A percentile compares a stretch with the other conserved stretches of the same genome.
These are phyloP conservation scores for Urtica urens DNA, from an alignment of 306 rosid species.

Conservation along the genomic window DNA sequence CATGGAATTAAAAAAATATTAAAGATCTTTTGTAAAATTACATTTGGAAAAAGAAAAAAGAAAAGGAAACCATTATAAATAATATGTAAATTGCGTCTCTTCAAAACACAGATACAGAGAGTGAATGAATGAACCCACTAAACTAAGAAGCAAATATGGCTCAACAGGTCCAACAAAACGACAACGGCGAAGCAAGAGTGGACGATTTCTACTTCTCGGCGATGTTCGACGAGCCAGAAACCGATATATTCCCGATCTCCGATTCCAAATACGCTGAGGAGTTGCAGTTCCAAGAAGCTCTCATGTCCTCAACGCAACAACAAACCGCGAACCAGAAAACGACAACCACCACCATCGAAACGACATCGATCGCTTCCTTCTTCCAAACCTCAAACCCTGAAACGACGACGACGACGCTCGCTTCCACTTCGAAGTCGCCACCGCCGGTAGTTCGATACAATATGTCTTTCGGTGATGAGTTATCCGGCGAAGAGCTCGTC, in stretches of 20 bases:
- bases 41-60: no score
- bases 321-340: conserved; percentile 1
- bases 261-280: conserved; percentile 31
- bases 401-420: background rate
- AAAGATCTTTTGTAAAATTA: no score
- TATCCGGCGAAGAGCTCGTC: background rate
- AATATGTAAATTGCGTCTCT: no score
- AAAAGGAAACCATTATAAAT: no score
- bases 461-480: background rate
- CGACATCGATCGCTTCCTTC: background rate
- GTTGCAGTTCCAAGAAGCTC: conserved; percentile 39
- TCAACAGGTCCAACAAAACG: no score
- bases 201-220: conserved; percentile 32
- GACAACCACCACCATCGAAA: background rate
- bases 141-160: no score
- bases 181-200: background rate
- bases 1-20: no score
- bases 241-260: background rate
- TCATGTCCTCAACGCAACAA: conserved; percentile 17
- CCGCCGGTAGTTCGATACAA: no score
- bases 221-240: conserved; percentile 10
- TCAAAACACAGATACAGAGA: no score
- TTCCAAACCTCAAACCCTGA: no score
- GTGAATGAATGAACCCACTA: no score
- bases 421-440: no score